phyloP scores from a whole-genome alignment of 768 basidiomycete species.

The Infundibulicybe gibba region DNA sequence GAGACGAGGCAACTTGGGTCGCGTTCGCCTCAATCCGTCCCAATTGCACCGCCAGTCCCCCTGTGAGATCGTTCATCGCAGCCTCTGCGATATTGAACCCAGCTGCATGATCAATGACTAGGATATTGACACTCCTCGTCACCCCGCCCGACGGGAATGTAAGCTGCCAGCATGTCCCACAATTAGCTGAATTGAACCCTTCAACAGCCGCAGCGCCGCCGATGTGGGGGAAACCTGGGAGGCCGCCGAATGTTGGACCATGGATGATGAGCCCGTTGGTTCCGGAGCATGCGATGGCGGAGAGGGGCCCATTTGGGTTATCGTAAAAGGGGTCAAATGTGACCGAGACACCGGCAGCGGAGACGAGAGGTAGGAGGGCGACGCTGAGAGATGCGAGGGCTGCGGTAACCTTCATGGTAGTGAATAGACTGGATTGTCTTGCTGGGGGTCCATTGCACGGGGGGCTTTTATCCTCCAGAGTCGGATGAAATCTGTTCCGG shows the following conservation, averaged over 20 bases:
- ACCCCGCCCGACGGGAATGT: constrained; percentile 22
- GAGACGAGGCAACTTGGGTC: constrained; percentile 3
- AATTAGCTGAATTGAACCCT: constrained; percentile 35
- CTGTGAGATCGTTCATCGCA: constrained; percentile 1
- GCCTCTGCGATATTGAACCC: constrained; percentile 27
- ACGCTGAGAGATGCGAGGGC: constrained; percentile 1
- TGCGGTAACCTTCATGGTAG: constrained; percentile 1
- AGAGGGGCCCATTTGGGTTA: constrained; percentile 20
- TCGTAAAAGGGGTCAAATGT: constrained; percentile 40
- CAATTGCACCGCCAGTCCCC: constrained; percentile 2
- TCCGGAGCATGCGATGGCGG: constrained; percentile 42
- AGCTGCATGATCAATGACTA: constrained; percentile 34
- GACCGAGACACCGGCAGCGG: constrained; percentile 7
- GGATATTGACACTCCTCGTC: constrained; percentile 26
- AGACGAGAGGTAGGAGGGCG: constrained; percentile 5
- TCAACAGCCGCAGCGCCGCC: constrained; percentile 37
- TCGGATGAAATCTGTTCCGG: no score
- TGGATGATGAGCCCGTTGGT: constrained; percentile 33
- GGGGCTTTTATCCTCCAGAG: no score
- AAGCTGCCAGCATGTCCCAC: constrained; percentile 46
- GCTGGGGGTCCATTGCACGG: no score
- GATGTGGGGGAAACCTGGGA: constrained; percentile 44
- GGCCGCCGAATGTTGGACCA: constrained; percentile 33
- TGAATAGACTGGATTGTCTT: no score
- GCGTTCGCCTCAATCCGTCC: constrained; percentile 8